phyloP scores from a whole-genome alignment of 148 eudicot species.

The Arbutus unedo region DNA sequence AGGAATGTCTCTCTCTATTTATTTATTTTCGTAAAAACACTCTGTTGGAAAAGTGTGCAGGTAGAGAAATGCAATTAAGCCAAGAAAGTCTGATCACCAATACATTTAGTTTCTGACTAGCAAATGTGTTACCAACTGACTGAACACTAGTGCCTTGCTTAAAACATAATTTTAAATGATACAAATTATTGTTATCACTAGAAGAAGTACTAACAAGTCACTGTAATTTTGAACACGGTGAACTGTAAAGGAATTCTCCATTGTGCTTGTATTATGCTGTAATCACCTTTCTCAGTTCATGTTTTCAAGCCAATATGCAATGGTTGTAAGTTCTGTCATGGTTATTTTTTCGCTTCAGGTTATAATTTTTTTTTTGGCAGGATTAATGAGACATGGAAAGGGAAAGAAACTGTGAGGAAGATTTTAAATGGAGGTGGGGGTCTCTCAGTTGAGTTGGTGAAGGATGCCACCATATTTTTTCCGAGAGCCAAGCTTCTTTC shows the following conservation, averaged over 20 bases:
- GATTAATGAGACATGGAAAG: constrained; percentile 28
- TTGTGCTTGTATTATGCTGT: neutral
- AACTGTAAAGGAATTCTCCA: neutral
- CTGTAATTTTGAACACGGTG: neutral
- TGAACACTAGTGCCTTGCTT: neutral
- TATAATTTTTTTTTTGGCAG: constrained; percentile 27
- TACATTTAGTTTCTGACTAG: neutral
- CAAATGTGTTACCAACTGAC: neutral
- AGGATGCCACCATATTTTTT: constrained; percentile 45
- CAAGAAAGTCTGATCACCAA: neutral
- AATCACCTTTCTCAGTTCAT: neutral
- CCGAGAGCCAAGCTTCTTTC: constrained; percentile 71
- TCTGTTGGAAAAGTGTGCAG: too few relatives aligned
- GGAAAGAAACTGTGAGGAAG: constrained; percentile 45
- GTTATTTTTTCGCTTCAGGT: neutral
- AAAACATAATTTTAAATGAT: neutral
- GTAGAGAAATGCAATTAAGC: neutral
- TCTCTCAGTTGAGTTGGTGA: constrained; percentile 52
- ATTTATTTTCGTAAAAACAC: neutral
- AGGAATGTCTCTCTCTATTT: neutral
- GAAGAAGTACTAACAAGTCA: neutral
- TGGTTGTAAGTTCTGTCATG: neutral
- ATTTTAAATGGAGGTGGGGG: constrained; percentile 92
- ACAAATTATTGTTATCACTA: neutral
- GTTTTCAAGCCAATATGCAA: neutral